Evolutionary conservation across 1,139 yeast genomes (phyloP).

Genomic region (Arxiozyma bovina): DNA sequence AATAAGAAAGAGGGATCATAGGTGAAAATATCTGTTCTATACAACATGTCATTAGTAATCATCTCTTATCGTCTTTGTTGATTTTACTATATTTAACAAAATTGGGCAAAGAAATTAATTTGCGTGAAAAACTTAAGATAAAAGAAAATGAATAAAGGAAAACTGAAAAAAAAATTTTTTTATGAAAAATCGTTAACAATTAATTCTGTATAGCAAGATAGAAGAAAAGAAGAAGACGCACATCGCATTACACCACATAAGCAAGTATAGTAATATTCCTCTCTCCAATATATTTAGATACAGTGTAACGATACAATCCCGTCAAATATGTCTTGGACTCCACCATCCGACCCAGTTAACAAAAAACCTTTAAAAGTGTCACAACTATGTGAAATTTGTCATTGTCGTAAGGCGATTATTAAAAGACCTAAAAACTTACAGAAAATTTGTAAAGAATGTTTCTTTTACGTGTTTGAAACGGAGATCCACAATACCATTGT

Average conservation of each 20-base stretch:
- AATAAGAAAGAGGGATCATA: background rate
- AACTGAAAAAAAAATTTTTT: background rate
- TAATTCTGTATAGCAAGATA: background rate
- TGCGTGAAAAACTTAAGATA: too few relatives aligned
- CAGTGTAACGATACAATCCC: background rate
- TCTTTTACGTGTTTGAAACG: constrained; percentile 82
- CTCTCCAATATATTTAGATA: background rate
- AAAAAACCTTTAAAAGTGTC: constrained; percentile 34
- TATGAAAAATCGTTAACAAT: background rate
- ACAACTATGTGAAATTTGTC: constrained; percentile 76
- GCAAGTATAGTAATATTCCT: background rate
- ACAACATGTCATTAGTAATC: background rate
- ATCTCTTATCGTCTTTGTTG: background rate
- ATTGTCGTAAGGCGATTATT: constrained; percentile 73
- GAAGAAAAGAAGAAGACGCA: constrained; percentile 6
- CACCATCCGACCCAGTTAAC: constrained; percentile 31
- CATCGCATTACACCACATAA: background rate
- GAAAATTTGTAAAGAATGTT: constrained; percentile 87
- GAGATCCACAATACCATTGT: constrained; percentile 89
- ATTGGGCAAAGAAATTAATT: background rate
- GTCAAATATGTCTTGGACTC: constrained; percentile 19
- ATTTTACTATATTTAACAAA: too few relatives aligned
- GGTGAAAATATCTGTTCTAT: background rate
- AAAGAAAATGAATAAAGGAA: background rate
- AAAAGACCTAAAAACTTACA: constrained; percentile 88